Evolutionary conservation across 176 grass and related monocot species (phyloP).

Genomic region (Triticum timopheevii): DNA sequence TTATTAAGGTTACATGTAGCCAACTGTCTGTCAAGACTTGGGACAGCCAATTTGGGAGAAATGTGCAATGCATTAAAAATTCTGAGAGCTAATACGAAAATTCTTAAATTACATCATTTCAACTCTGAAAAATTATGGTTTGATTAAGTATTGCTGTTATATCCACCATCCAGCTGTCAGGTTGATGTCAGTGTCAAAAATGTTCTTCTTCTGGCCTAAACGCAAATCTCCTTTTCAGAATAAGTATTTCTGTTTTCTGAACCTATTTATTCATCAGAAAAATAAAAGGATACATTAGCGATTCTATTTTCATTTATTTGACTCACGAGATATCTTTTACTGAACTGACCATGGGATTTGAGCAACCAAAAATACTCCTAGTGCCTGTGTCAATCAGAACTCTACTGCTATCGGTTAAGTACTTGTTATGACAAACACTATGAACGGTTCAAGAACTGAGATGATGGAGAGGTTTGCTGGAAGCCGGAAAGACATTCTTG

Average conservation of each 20-base stretch:
- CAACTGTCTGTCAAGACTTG: background rate
- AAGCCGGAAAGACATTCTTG: background rate
- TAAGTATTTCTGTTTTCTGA: background rate
- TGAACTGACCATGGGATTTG: background rate
- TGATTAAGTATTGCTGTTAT: background rate
- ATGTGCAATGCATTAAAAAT: constrained; percentile 30
- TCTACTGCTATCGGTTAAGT: background rate
- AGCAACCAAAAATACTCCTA: background rate
- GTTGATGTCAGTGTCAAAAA: background rate
- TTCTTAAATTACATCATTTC: background rate
- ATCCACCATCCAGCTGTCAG: background rate
- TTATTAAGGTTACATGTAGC: constrained; percentile 20
- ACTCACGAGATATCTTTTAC: background rate
- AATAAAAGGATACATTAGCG: background rate
- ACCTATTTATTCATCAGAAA: too few species aligned
- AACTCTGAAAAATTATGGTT: constrained; percentile 12
- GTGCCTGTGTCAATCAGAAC: background rate
- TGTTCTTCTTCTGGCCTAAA: background rate
- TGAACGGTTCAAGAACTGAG: background rate
- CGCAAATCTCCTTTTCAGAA: background rate
- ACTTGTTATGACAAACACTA: background rate
- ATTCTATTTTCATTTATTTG: constrained; percentile 19
- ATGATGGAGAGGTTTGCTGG: background rate
- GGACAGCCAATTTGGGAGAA: background rate
- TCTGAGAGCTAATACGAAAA: background rate